Evolutionary conservation across 305 asterid genomes (phyloP), one percentile per base, ranked within the genome.

Genomic region (Vinca major): DNA sequence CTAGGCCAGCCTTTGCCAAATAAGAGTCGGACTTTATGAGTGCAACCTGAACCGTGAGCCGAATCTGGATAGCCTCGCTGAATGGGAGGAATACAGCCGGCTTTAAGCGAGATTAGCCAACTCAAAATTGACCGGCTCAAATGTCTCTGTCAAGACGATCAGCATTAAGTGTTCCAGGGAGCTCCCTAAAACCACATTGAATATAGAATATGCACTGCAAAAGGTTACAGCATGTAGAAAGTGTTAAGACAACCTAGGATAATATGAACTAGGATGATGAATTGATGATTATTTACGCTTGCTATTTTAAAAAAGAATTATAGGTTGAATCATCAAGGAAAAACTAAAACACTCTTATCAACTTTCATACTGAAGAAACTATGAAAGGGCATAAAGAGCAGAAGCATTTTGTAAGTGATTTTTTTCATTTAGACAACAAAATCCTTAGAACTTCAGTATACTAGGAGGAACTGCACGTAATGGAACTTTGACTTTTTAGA

Each of bases 81-180:
- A 26, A 26, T 26, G n/a, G n/a, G n/a, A n/a, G n/a, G n/a, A n/a
- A n/a, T n/a, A 26, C 33, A 0, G 33, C 1, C 1, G 0, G 33
- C 33, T 26, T 1, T 26, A 26, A 26, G 33, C 0, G 33, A 16
- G 49, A 17, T 1, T 54, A 17, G 33, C 52, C 16, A 21, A 67
- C 63, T 87, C 86, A 91, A 65, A 92, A 80, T 81, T 83, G 95
- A 58, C 98, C 98, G 1, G 72, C 77, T 61, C 96, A 86, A 41
- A 92, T 89, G 81, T 89, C 98, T 81, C 92, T 84, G 71, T 92
- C 98, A 1, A 92, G 83, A 43, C 89, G 96, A 49, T 88, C 96
- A 16, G 98, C 98, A 40, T 89, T 92, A 45, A 92, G 87, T 45
- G 98, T 92, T 47, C 98, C 96, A 7, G 98, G 96, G 63, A 92